phyloP scores from a whole-genome alignment of 352 stramenopile genomes.

The Phytophthora capsici region DNA sequence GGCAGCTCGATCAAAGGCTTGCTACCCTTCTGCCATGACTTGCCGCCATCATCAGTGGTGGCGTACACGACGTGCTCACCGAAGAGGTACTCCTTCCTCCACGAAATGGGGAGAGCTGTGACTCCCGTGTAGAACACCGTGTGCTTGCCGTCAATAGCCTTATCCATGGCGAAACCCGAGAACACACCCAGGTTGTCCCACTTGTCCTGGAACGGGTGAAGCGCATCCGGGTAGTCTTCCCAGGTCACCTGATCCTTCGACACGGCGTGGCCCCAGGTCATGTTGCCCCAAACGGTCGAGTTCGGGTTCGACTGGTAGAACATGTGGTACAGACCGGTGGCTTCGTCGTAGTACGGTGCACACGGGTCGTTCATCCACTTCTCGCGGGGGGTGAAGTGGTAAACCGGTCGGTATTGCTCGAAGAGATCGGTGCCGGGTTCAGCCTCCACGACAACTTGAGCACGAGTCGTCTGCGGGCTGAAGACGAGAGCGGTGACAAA shows the following conservation, averaged over 20 bases:
- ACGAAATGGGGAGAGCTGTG: conserved; percentile 53
- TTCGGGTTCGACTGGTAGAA: conserved; percentile 84
- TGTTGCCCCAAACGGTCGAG: conserved; percentile 69
- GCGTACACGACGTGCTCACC: conserved; percentile 74
- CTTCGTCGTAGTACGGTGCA: conserved; percentile 71
- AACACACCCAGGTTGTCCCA: conserved; percentile 82
- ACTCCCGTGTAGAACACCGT: conserved; percentile 76
- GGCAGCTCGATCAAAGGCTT: conserved; percentile 57
- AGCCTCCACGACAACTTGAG: conserved; percentile 10
- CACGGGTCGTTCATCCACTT: conserved; percentile 90
- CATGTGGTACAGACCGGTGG: conserved; percentile 74
- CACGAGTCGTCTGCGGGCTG: conserved; percentile 13
- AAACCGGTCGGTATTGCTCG: conserved; percentile 62
- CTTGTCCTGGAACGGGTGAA: conserved; percentile 57
- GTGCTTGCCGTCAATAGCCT: conserved; percentile 67
- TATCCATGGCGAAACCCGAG: conserved; percentile 67
- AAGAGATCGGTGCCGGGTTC: conserved; percentile 35
- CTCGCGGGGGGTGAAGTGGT: conserved; percentile 63
- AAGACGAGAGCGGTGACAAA: conserved; percentile 20
- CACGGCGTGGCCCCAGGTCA: conserved; percentile 81
- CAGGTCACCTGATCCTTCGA: conserved; percentile 78
- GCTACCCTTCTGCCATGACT: conserved; percentile 66
- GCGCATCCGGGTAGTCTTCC: conserved; percentile 67
- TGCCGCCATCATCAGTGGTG: conserved; percentile 61
- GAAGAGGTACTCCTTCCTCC: conserved; percentile 59